A percentile compares a stretch with the other conserved stretches of the same genome.
These are phyloP conservation scores for Coniella vitis DNA, from an alignment of 2,329 filamentous ascomycete genomes.

Conservation along the genomic window DNA sequence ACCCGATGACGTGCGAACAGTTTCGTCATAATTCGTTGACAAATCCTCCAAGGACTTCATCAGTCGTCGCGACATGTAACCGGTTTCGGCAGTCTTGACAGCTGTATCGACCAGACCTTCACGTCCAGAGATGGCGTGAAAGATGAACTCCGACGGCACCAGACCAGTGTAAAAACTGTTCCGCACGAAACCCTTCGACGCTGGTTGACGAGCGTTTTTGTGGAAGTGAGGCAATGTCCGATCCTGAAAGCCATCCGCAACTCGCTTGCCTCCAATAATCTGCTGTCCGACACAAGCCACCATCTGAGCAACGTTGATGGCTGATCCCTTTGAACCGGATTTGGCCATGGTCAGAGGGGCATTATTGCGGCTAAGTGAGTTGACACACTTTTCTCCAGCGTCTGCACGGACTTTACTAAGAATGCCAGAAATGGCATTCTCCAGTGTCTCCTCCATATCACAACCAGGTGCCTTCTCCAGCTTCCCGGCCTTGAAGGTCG, in stretches of 20 bases:
- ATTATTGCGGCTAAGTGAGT: constrained; percentile 84
- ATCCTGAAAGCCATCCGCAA: constrained; percentile 93
- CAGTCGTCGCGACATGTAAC: constrained; percentile 95
- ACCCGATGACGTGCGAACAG: constrained; percentile 82
- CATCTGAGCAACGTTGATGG: constrained; percentile 99
- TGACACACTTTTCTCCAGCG: constrained; percentile 85
- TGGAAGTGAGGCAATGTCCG: constrained; percentile 91
- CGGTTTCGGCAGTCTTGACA: constrained; percentile 97
- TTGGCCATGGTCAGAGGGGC: constrained; percentile 94
- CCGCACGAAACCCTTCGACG: constrained; percentile 90
- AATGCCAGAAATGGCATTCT: constrained; percentile 84
- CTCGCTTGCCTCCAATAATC: constrained; percentile 90
- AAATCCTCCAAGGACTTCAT: constrained; percentile 98
- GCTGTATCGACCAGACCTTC: constrained; percentile 98
- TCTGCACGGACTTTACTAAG: constrained; percentile 86
- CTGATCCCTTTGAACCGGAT: constrained; percentile 92
- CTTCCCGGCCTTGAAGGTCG: constrained; percentile 70
- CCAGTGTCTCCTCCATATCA: constrained; percentile 84
- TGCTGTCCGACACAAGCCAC: constrained; percentile 95
- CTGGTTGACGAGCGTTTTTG: constrained; percentile 86
- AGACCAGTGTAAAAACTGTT: constrained; percentile 97
- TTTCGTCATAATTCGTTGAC: constrained; percentile 88
- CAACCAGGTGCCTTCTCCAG: constrained; percentile 83
- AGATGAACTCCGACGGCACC: constrained; percentile 86
- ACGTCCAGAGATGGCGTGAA: constrained; percentile 96